Base-by-base conservation (phyloP, 2,329 filamentous ascomycete species). In the Botrytis galanthina region DNA sequence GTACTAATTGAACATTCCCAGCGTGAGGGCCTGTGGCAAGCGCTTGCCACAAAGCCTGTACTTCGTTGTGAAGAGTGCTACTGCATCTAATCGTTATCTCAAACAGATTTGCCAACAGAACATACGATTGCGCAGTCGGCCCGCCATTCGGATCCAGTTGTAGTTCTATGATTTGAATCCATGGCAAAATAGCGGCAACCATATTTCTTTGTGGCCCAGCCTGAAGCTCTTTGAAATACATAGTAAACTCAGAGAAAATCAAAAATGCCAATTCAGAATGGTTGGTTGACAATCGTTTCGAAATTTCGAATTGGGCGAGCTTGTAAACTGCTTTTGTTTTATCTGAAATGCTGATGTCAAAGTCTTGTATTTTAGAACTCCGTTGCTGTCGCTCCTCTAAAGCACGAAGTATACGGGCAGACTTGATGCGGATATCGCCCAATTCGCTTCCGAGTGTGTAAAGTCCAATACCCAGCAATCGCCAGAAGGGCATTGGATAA, bases 311-410 rank as follows among this genome's bases (percentile, higher is more conserved):
- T 80, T 99, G 96, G 0, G 97, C 96, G 62, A 97, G 86, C 83
- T 99, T 99, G 83, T 98, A 99, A 4, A 99, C 95, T 0, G 95
- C 95, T 77, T 97, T 97, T 0, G 97, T 99, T 83, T 98, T 98
- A 83, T 99, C 97, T 0, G 95, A 97, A 73, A 99, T 96, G 81
- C 95, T 98, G 79, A 99, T 98, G 79, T 99, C 96, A 74, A 98
- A 97, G 81, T 99, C 96, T 80, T 97, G 94, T 10, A 99, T 90
- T 80, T 97, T 97, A 1, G 95, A 97, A 76, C 90, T 96, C 77
- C 93, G 92, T 76, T 91, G 89, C 76, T 96, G 93, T 37, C 93
- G 89, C 77, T 94, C 90, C 82, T 98, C 96, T 1, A 98, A 85
- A 0, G 90, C 90, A 59, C 94, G 89, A 20, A 99, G 86, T 46